Base-by-base conservation (phyloP, 495 filamentous ascomycete species). In the Acidiella bohemica region DNA sequence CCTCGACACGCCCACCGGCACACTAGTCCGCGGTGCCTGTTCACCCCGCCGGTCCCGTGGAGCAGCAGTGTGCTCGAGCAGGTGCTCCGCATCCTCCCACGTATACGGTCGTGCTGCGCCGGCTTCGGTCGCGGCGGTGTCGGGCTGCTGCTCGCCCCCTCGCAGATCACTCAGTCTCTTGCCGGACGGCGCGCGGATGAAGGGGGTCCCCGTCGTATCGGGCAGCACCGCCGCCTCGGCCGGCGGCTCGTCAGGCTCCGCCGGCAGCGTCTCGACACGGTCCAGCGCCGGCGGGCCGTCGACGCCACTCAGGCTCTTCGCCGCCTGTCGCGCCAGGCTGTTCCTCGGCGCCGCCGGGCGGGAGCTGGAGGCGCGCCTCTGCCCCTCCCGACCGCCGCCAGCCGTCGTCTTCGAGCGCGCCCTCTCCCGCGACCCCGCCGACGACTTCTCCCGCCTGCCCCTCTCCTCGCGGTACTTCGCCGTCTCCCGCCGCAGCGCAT, bases 1-100 rank as follows among this genome's bases (percentile, higher is more conserved):
- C 19, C 61, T 50, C 4, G 60, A 65, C 4, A 60, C 56, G 11
- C 61, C 61, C 0, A 65, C 61, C 5, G 60, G 50, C 3, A 65
- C 57, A 19, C 53, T 61, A 11, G 53, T 50, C 13, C 41, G 50
- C 50, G 7, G 41, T 20, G 14, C 31, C 18, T 25, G 32, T 30
- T 42, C n/a, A 12, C 14, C 37, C 10, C 22, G 32, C 23, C 25
- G 21, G 29, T 28, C 28, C 35, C 39, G 39, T 1, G 32, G 24
- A 1, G 24, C 33, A n/a, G 28, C 30, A 23, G 19, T 50, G 7
- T 41, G 44, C 16, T 49, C 49, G 1, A 39, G 24, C 18, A 44
- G 31, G 20, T 50, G 50, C 25, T 44, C 36, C 1, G 53, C 48
- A 17, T 60, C 56, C 18, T 59, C 55, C 59, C 61, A 61, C 13